Evolutionary conservation across 1,139 yeast genomes (phyloP), one percentile per base, ranked within the genome.

Genomic region (Hemisphaericaspora subhashii): DNA sequence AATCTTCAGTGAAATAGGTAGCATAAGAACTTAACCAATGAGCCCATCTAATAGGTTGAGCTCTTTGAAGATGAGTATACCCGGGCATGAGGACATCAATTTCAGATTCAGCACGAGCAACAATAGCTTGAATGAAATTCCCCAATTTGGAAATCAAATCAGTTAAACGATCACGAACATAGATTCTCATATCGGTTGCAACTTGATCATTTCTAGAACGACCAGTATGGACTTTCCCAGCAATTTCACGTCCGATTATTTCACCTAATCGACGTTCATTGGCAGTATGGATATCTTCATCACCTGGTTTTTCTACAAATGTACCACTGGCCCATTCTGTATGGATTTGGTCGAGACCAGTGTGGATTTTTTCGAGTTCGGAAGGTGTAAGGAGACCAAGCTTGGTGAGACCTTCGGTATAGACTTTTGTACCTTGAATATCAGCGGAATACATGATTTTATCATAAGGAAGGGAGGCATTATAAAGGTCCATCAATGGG

Each of bases 1-100:
- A 81, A 59, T 92, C 99, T 57, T 88, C 90, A 11, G 90, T 79
- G 62, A 94, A 84, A 62, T 89, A 92, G 3, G 98, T 92, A 30
- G 97, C 98, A 57, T 92, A 92, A 55, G 89, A 83, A 49, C 94
- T 81, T 50, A 92, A 72, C 96, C 97, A 90, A 62, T 92, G 99
- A 1, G 98, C 74, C 99, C 99, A 92, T 68, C 99, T 81, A 58
- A 92, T 92, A 17, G 99, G 99, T 65, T 92, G 99, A 3, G 98
- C 98, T 61, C 96, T 85, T 74, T 92, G 99, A 62, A 92, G 73
- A 67, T 92, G 99, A 12, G 99, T 92, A 68, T 92, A 92, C 25
- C 99, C 99, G 9, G 99, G 99, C 98, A 92, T 90, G 58, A 92
- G 74, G 17, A 85, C 86, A 51, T 85, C 95, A 43, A 92, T 86